phyloP scores from a whole-genome alignment of 176 grass and related monocot genomes.

The Oryza brachyantha region DNA sequence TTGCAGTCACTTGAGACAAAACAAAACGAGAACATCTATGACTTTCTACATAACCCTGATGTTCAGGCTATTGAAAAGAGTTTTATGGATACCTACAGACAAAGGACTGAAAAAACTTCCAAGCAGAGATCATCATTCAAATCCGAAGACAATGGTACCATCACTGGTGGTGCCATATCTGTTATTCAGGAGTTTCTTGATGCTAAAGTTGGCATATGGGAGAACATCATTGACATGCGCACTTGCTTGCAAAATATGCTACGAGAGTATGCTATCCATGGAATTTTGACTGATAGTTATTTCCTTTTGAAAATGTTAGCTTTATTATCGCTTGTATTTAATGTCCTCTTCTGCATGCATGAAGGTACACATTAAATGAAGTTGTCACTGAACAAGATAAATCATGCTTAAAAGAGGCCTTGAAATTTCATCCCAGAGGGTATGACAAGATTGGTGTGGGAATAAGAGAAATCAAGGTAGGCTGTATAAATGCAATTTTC shows the following conservation, averaged over 20 bases:
- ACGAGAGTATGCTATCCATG: slow-evolving; percentile 57
- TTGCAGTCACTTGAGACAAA: slow-evolving; percentile 46
- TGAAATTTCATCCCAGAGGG: slow-evolving; percentile 53
- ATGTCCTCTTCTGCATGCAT: slow-evolving; percentile 30
- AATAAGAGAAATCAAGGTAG: slow-evolving; percentile 47
- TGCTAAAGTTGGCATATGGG: slow-evolving; percentile 57
- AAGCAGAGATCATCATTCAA: slow-evolving; percentile 8
- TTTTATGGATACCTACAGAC: background rate
- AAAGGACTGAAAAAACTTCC: slow-evolving; percentile 21
- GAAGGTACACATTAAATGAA: slow-evolving; percentile 62
- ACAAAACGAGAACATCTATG: slow-evolving; percentile 45
- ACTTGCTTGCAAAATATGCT: slow-evolving; percentile 65
- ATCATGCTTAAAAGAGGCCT: slow-evolving; percentile 51
- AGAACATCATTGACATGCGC: slow-evolving; percentile 75
- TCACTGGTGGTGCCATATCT: slow-evolving; percentile 11
- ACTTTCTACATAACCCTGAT: slow-evolving; percentile 37
- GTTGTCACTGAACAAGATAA: slow-evolving; percentile 56
- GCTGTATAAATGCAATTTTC: slow-evolving; percentile 8
- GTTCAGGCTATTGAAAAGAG: slow-evolving; percentile 31
- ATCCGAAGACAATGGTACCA: slow-evolving; percentile 3
- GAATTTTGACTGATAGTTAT: slow-evolving; percentile 14
- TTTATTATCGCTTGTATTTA: slow-evolving; percentile 18
- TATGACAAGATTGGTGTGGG: slow-evolving; percentile 41
- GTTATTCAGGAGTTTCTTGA: slow-evolving; percentile 34
- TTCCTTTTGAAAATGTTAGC: background rate